Percentiles rank a stretch among this genome's conserved stretches.
These are phyloP conservation scores for Ceratocystiopsis sp. DNA, from an alignment of 2,329 filamentous ascomycete species.

Conservation along the genomic window DNA sequence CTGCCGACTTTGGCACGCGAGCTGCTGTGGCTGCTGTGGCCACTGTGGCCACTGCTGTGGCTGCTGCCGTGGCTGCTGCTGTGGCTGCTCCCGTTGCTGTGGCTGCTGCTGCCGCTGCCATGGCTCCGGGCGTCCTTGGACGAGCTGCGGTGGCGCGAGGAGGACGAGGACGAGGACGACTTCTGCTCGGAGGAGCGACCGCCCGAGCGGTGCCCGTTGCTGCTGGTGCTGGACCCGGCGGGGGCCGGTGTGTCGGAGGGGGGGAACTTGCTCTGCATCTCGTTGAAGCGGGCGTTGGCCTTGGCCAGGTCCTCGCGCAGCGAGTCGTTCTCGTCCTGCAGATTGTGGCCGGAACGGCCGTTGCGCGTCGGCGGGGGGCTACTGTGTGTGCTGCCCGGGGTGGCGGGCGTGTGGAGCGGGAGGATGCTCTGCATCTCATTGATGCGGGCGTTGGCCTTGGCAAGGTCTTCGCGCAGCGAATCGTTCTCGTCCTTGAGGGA, in stretches of 20 bases:
- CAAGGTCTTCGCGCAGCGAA: constrained; percentile 8
- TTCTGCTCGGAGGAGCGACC: too few relatives aligned
- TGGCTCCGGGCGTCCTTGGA: background rate
- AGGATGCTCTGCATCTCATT: constrained; percentile 9
- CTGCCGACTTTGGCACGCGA: background rate
- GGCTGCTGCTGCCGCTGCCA: background rate
- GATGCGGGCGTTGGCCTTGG: constrained; percentile 10
- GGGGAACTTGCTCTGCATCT: constrained; percentile 10
- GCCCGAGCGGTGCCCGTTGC: background rate
- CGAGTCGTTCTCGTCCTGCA: constrained; percentile 3
- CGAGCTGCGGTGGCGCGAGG: background rate
- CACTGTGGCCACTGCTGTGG: background rate
- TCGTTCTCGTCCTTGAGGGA: constrained; percentile 12
- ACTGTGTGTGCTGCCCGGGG: too few relatives aligned
- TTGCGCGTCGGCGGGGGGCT: too few relatives aligned
- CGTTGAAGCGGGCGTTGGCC: constrained; percentile 10
- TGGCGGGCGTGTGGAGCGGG: too few relatives aligned
- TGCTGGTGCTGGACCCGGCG: constrained; percentile 1
- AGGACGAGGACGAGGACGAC: background rate
- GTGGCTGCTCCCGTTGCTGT: background rate
- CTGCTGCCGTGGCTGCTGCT: background rate
- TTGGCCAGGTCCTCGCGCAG: constrained; percentile 10
- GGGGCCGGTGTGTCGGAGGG: background rate
- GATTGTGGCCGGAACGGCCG: too few relatives aligned
- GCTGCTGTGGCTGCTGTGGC: background rate